Conservation (phyloP, 1,284 basidiomycete genomes). For the Erythrobasidium hasegawianum region DNA sequence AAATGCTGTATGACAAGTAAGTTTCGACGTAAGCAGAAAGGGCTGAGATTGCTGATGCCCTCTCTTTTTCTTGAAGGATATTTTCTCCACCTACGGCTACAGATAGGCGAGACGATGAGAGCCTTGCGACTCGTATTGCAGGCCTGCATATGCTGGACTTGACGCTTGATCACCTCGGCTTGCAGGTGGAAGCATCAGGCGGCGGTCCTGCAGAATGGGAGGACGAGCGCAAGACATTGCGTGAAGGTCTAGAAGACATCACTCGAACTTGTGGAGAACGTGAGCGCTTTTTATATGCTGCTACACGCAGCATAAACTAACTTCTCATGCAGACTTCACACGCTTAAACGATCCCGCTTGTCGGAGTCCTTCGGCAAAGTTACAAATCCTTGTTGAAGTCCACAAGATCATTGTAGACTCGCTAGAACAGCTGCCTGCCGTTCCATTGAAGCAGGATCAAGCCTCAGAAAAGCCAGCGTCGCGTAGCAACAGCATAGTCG, state of each 20-base stretch:
- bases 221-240: constrained; percentile 52
- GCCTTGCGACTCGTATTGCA: constrained; percentile 77
- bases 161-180: constrained; percentile 76
- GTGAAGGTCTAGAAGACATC: constrained; percentile 61
- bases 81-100: constrained; percentile 66
- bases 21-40: neutral
- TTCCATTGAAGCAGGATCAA: constrained; percentile 46
- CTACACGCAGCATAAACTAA: constrained; percentile 20
- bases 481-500: neutral
- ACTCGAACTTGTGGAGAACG: constrained; percentile 71
- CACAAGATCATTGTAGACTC: constrained; percentile 69
- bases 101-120: constrained; percentile 79
- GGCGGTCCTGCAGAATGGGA: constrained; percentile 46
- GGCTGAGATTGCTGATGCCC: neutral
- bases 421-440: constrained; percentile 43
- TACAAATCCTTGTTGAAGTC: constrained; percentile 69
- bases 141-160: constrained; percentile 86
- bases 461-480: neutral
- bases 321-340: constrained; percentile 58
- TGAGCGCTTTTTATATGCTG: constrained; percentile 51
- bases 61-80: constrained; percentile 53
- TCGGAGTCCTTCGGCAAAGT: constrained; percentile 71
- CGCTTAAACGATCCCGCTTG: constrained; percentile 55
- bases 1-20: constrained; percentile 41
- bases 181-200: constrained; percentile 57